Percentiles rank a stretch among this genome's conserved stretches.
Evolutionary conservation across 805 yeast genomes (phyloP).

Genomic region (Wickerhamiella vanderwaltii): DNA sequence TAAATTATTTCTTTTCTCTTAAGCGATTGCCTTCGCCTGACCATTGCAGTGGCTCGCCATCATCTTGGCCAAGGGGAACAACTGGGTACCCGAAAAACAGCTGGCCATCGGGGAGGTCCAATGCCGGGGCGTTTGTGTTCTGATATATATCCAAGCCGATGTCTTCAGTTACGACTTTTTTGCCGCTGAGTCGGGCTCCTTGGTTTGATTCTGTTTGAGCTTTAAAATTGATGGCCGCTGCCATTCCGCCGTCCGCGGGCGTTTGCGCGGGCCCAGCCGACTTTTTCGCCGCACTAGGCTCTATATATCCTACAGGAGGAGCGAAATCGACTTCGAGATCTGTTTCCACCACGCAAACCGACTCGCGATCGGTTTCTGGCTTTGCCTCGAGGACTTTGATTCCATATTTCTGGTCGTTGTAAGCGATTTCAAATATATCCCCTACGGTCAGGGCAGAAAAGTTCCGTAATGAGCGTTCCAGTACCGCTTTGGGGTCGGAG

Average conservation of each 20-base stretch:
- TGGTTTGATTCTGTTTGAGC: slow-evolving; percentile 27
- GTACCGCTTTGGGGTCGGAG: slow-evolving; percentile 89
- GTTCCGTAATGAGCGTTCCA: slow-evolving; percentile 82
- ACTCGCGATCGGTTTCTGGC: slow-evolving; percentile 51
- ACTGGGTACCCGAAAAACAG: slow-evolving; percentile 90
- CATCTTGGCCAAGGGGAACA: slow-evolving; percentile 30
- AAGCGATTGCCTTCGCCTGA: not conserved
- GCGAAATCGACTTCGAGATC: slow-evolving; percentile 96
- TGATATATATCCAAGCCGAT: slow-evolving; percentile 19
- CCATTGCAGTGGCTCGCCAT: not conserved
- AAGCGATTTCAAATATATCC: slow-evolving; percentile 74
- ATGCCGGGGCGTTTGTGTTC: slow-evolving; percentile 42
- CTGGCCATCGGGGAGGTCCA: slow-evolving; percentile 70
- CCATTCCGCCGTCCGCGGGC: slow-evolving; percentile 50
- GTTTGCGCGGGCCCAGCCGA: slow-evolving; percentile 5
- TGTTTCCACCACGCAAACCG: slow-evolving; percentile 92
- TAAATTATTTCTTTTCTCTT: not conserved
- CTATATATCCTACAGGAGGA: slow-evolving; percentile 97
- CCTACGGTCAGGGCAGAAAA: slow-evolving; percentile 77
- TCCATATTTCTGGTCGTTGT: slow-evolving; percentile 65
- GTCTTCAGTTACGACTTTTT: slow-evolving; percentile 12
- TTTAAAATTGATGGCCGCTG: slow-evolving; percentile 54
- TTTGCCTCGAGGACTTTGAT: slow-evolving; percentile 79
- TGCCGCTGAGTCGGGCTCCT: slow-evolving; percentile 18
- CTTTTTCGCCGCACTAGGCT: slow-evolving; percentile 44